Evolutionary conservation across 2,329 filamentous ascomycete species (phyloP).

Genomic region (Pleomassaria siparia): DNA sequence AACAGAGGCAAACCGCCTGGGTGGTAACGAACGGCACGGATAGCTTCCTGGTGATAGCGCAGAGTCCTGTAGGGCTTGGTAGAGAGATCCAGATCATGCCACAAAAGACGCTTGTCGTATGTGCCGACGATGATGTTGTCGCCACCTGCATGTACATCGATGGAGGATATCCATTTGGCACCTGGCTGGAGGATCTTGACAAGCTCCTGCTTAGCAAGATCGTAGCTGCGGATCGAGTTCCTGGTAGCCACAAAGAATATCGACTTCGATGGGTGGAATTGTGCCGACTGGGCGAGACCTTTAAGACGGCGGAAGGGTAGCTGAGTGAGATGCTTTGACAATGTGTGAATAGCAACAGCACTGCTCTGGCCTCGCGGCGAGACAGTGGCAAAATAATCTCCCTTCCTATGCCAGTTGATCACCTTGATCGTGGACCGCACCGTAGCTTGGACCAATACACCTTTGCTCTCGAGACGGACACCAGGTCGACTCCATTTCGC

Average conservation of each 20-base stretch:
- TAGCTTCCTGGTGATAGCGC: slow-evolving; percentile 89
- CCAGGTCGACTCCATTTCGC: slow-evolving; percentile 84
- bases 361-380: slow-evolving; percentile 76
- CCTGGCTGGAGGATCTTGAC: slow-evolving; percentile 93
- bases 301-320: slow-evolving; percentile 81
- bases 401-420: slow-evolving; percentile 89
- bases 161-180: slow-evolving; percentile 89
- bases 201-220: slow-evolving; percentile 86
- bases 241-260: slow-evolving; percentile 97
- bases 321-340: slow-evolving; percentile 93
- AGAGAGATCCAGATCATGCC: slow-evolving; percentile 95
- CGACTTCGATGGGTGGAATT: slow-evolving; percentile 91
- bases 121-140: slow-evolving; percentile 94
- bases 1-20: slow-evolving; percentile 78
- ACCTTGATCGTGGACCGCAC: slow-evolving; percentile 81
- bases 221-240: slow-evolving; percentile 89
- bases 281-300: slow-evolving; percentile 80
- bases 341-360: slow-evolving; percentile 89
- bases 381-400: slow-evolving; percentile 92
- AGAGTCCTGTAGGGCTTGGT: slow-evolving; percentile 93
- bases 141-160: slow-evolving; percentile 89
- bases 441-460: slow-evolving; percentile 78
- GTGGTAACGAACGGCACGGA: slow-evolving; percentile 87
- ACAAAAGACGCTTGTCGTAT: slow-evolving; percentile 89
- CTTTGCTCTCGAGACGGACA: slow-evolving; percentile 69